Base-by-base conservation (phyloP, 495 filamentous ascomycete genomes). In the Beverwykella pulmonaria region DNA sequence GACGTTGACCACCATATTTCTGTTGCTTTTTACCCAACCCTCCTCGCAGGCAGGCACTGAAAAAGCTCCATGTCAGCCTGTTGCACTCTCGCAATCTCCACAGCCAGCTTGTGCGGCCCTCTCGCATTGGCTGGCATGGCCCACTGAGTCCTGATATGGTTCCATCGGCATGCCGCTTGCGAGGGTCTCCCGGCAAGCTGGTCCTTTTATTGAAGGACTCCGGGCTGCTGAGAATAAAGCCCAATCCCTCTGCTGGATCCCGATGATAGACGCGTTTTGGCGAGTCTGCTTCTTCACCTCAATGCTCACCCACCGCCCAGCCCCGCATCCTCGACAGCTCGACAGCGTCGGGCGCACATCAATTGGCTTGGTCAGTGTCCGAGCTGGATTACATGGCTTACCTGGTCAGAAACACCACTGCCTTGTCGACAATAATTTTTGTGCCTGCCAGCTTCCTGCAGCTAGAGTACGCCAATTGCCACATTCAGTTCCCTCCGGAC, bases 401-500 rank as follows among this genome's bases (percentile, higher is more conserved):
- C 53, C 19, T n/a, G 53, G 23, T 20, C 20, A 55, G 27, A 9
- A 34, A 8, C n/a, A 12, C 30, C 15, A 52, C 4, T 32, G n/a
- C 22, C 20, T 52, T 63, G 61, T 17, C 9, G 46, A 23, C 10
- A 29, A 29, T 22, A 25, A 29, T 41, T 57, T 14, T 50, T 9
- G 20, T 59, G 25, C 39, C 12, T 22, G 17, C 17, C 27, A 15
- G 14, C n/a, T 22, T 39, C 22, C 56, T 59, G 54, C 63, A 53
- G 63, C 63, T 58, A 44, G 55, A 59, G 54, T 44, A 52, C 22
- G 60, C 36, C 59, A 52, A 63, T 22, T 29, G 8, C 22, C 60
- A 32, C 48, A 20, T 41, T 36, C 32, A 55, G 50, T 6, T 26
- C 27, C 12, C 20, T 15, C 32, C 15, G 25, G 2, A 6, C 27